Percentiles rank a stretch among this genome's conserved stretches.
These are phyloP conservation scores for Pythium dissotocum DNA, from an alignment of 352 stramenopile species.

Conservation along the genomic window DNA sequence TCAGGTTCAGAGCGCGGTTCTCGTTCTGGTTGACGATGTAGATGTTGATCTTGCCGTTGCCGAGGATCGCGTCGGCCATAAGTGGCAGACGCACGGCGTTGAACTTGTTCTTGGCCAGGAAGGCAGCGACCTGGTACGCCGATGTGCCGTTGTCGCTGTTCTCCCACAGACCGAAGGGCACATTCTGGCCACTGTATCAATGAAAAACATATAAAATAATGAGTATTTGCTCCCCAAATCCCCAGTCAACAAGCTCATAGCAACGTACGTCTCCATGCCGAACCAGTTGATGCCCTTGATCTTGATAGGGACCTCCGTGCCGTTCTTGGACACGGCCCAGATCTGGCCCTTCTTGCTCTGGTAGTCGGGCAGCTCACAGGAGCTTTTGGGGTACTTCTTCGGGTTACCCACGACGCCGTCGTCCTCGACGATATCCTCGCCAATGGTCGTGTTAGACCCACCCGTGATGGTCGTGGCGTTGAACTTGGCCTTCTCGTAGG, in stretches of 20 bases:
- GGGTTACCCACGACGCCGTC: constrained; percentile 66
- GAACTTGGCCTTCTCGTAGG: constrained; percentile 32
- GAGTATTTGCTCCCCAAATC: constrained; percentile 41
- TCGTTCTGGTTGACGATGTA: constrained; percentile 38
- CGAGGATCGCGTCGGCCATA: constrained; percentile 57
- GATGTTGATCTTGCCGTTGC: constrained; percentile 40
- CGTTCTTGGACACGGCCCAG: constrained; percentile 57
- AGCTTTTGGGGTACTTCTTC: constrained; percentile 51
- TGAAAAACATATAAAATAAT: too few species aligned
- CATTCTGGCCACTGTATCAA: constrained; percentile 34
- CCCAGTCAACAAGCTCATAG: too few species aligned
- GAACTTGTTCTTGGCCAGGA: constrained; percentile 76
- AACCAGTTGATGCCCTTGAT: constrained; percentile 86
- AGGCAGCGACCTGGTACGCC: constrained; percentile 64
- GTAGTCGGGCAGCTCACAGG: constrained; percentile 69
- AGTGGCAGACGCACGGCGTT: constrained; percentile 72
- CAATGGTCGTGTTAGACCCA: constrained; percentile 42
- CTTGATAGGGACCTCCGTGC: constrained; percentile 54
- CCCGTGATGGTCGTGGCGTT: constrained; percentile 40
- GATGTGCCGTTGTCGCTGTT: constrained; percentile 64
- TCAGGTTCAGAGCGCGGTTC: constrained; percentile 56
- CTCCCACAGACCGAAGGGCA: constrained; percentile 63
- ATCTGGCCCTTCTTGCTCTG: constrained; percentile 75
- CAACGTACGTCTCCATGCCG: constrained; percentile 49
- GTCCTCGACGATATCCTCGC: constrained; percentile 58